Evolutionary conservation across 805 yeast species (phyloP).

Genomic region (Brettanomyces anomalus): DNA sequence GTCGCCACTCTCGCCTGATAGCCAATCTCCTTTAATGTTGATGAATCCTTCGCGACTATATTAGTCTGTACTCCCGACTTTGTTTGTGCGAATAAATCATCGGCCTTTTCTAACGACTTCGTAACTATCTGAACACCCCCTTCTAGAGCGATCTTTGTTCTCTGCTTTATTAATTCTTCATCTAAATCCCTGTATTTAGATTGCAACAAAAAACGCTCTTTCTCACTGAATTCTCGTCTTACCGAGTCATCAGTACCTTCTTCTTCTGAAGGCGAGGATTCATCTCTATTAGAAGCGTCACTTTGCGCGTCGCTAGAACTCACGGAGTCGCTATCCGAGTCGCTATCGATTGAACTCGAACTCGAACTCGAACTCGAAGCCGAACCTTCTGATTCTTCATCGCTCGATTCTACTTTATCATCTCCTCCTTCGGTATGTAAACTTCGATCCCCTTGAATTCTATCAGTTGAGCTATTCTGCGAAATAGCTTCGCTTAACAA

Average conservation of each 20-base stretch:
- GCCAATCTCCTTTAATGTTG: conserved; percentile 50
- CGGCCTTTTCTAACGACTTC: conserved; percentile 35
- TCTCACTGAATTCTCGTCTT: conserved; percentile 14
- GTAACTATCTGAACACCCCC: conserved; percentile 45
- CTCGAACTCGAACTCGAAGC: conserved; percentile 2
- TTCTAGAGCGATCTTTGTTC: conserved; percentile 46
- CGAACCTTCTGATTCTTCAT: conserved; percentile 4
- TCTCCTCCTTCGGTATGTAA: no score
- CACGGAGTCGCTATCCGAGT: background rate
- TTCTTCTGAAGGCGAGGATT: conserved; percentile 4
- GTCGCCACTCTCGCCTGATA: conserved; percentile 58
- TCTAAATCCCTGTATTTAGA: conserved; percentile 19
- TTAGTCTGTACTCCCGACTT: conserved; percentile 28
- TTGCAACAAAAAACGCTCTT: conserved; percentile 18
- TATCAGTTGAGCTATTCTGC: no score
- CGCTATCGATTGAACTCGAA: background rate
- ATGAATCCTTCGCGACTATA: conserved; percentile 54
- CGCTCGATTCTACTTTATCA: no score
- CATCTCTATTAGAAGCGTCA: conserved; percentile 8
- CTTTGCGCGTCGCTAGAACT: background rate
- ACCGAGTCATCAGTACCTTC: conserved; percentile 4
- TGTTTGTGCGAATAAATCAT: conserved; percentile 36
- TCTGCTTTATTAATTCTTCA: conserved; percentile 22
- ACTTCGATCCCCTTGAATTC: no score
- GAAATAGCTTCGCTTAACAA: background rate